Conservation (phyloP, 2,329 filamentous ascomycete species). For the Talaromyces sp. region DNA sequence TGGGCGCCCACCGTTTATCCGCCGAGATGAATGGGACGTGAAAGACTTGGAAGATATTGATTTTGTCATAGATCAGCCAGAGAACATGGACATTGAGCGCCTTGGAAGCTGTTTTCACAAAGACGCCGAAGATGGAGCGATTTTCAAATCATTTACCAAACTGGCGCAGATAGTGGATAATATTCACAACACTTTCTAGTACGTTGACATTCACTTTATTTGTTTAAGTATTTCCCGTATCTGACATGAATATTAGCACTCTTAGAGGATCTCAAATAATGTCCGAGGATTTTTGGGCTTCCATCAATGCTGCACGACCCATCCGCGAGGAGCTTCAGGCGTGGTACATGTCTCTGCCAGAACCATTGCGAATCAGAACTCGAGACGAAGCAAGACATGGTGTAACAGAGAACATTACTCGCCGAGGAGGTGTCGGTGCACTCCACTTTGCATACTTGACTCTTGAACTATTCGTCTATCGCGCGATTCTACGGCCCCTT, state of each 20-base stretch:
- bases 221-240: background rate
- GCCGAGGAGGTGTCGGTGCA: conserved; percentile 3
- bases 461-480: conserved; percentile 31
- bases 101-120: background rate
- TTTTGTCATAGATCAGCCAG: conserved; percentile 17
- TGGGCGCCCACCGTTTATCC: conserved; percentile 33
- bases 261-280: conserved; percentile 25
- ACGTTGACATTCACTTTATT: conserved; percentile 3
- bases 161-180: conserved; percentile 26
- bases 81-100: conserved; percentile 11
- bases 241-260: conserved; percentile 16
- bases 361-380: conserved; percentile 21
- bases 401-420: conserved; percentile 13
- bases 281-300: conserved; percentile 25
- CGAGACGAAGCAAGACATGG: conserved; percentile 14
- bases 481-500: conserved; percentile 22
- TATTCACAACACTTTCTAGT: conserved; percentile 29
- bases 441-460: conserved; percentile 32
- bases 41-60: conserved; percentile 25
- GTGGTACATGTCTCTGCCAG: conserved; percentile 27
- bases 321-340: conserved; percentile 24
- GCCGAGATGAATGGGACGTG: conserved; percentile 30
- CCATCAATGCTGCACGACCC: conserved; percentile 22
- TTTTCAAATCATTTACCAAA: conserved; percentile 22
- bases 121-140: conserved; percentile 15